phyloP scores from a whole-genome alignment of 371 early-diverging fungal genomes.

The Synchytrium microbalum region DNA sequence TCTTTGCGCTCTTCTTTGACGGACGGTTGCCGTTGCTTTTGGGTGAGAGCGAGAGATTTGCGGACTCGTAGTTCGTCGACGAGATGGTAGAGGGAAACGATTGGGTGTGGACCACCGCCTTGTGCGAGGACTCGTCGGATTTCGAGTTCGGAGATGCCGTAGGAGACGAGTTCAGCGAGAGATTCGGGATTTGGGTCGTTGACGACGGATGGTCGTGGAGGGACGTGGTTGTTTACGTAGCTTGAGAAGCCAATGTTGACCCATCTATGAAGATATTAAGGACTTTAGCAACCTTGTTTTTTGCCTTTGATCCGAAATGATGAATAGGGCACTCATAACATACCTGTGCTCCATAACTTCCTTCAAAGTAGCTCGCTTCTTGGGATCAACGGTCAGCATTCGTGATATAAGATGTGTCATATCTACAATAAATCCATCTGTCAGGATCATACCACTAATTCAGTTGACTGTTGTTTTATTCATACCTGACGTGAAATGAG shows the following conservation, averaged over 20 bases:
- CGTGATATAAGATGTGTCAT: constrained; percentile 26
- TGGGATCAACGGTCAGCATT: constrained; percentile 34
- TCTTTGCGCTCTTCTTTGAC: too few species aligned
- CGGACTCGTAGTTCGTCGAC: constrained; percentile 15
- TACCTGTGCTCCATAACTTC: constrained; percentile 34
- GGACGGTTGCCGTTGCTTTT: too few species aligned
- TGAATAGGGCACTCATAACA: too few species aligned
- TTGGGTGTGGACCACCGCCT: constrained; percentile 24
- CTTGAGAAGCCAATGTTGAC: constrained; percentile 14
- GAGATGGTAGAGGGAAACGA: constrained; percentile 23
- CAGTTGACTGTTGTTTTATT: constrained; percentile 1
- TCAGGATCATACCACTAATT: background rate
- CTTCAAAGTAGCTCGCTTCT: constrained; percentile 28
- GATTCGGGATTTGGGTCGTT: constrained; percentile 10
- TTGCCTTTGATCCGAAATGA: background rate
- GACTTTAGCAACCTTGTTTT: background rate
- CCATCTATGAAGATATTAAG: constrained; percentile 12
- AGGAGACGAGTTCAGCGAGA: constrained; percentile 18
- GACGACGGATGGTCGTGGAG: constrained; percentile 15
- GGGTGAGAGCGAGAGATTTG: too few species aligned
- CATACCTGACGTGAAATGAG: constrained; percentile 27
- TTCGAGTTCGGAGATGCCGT: constrained; percentile 23
- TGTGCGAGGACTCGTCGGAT: constrained; percentile 14
- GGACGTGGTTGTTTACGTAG: constrained; percentile 8
- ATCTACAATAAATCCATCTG: constrained; percentile 9